Percentiles rank a stretch among this genome's conserved stretches.
Conservation (phyloP, 2,329 filamentous ascomycete species). For the Aspergillus hiratsukae region DNA sequence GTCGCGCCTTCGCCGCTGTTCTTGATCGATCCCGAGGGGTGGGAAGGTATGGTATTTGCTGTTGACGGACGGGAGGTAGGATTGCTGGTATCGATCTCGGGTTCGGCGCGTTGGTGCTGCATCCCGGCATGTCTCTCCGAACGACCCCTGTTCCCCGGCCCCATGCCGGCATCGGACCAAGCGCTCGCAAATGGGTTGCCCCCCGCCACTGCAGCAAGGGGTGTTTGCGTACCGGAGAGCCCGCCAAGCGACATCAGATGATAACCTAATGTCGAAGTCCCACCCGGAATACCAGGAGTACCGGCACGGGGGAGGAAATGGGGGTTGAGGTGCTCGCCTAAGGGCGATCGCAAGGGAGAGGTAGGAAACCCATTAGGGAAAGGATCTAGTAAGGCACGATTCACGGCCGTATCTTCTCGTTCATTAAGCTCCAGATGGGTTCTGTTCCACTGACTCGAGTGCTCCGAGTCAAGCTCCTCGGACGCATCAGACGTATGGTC, state of each 20-base stretch:
- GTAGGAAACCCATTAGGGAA: conserved; percentile 26
- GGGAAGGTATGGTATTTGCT: conserved; percentile 33
- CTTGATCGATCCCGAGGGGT: conserved; percentile 26
- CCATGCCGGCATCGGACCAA: conserved; percentile 31
- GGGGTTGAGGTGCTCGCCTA: conserved; percentile 36
- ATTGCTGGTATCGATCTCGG: conserved; percentile 33
- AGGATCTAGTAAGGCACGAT: conserved; percentile 25
- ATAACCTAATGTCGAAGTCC: conserved; percentile 47
- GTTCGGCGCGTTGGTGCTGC: conserved; percentile 26
- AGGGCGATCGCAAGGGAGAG: conserved; percentile 31
- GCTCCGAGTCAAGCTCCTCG: conserved; percentile 27
- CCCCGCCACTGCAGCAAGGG: conserved; percentile 44
- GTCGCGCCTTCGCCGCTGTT: conserved; percentile 23
- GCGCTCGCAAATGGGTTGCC: conserved; percentile 38
- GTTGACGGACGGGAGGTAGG: conserved; percentile 43
- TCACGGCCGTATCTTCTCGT: conserved; percentile 26
- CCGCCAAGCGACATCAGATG: conserved; percentile 46
- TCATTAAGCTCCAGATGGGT: conserved; percentile 21
- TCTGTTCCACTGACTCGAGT: conserved; percentile 18
- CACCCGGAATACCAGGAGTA: conserved; percentile 46
- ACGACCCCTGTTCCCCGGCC: conserved; percentile 14
- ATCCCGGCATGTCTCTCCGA: conserved; percentile 10
- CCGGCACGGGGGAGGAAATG: conserved; percentile 43
- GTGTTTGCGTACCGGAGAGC: conserved; percentile 46
- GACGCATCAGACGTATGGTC: conserved; percentile 41